These are phyloP conservation scores for Vanilla planifolia DNA, from an alignment of 106 monocot species.

Conservation along the genomic window DNA sequence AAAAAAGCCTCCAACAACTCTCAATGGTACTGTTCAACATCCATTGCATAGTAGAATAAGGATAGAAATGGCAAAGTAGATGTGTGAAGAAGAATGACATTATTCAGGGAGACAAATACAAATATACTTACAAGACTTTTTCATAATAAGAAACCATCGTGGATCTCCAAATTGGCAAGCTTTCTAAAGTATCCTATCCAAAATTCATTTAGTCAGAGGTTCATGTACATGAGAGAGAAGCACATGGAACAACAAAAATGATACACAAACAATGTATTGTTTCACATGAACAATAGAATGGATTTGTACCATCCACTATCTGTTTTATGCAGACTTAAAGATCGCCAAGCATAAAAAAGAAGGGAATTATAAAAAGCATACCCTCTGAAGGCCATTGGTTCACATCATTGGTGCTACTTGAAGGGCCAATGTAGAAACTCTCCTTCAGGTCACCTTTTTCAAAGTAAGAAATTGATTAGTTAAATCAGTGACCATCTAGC, in stretches of 20 bases:
- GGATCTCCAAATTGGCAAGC: constrained; percentile 50
- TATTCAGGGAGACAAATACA: neutral
- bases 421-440: constrained; percentile 73
- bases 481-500: neutral
- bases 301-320: neutral
- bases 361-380: constrained; percentile 10
- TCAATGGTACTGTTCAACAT: too few species aligned
- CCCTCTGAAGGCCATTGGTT: constrained; percentile 88
- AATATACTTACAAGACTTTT: constrained; percentile 48
- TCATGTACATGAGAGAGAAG: neutral
- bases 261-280: neutral
- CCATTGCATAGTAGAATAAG: neutral
- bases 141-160: constrained; percentile 55
- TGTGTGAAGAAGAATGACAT: neutral
- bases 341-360: neutral
- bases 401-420: constrained; percentile 4
- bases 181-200: constrained; percentile 39
- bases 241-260: neutral
- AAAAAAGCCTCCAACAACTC: too few species aligned
- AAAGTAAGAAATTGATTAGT: constrained; percentile 3
- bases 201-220: constrained; percentile 9
- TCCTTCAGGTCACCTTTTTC: constrained; percentile 78
- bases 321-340: too few species aligned
- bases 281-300: neutral
- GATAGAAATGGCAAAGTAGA: neutral